phyloP scores from a whole-genome alignment of 352 stramenopile species.

The Nothophytophthora sp. region DNA sequence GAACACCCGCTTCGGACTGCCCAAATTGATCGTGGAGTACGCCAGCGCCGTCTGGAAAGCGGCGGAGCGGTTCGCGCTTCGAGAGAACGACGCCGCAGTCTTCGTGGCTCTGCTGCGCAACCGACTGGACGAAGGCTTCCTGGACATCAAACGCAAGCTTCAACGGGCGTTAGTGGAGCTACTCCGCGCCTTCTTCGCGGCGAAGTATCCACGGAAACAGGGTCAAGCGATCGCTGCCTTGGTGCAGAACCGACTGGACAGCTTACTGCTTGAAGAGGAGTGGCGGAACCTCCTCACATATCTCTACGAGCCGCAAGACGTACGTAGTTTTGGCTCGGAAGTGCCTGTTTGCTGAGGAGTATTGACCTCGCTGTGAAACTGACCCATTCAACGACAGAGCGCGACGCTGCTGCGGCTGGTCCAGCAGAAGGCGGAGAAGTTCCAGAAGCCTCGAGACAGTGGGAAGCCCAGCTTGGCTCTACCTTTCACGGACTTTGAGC shows the following conservation, averaged over 20 bases:
- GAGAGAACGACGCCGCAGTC: conserved; percentile 76
- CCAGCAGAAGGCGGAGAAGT: conserved; percentile 39
- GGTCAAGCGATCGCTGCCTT: conserved; percentile 52
- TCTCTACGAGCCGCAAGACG: conserved; percentile 74
- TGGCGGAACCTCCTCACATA: conserved; percentile 77
- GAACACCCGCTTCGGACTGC: conserved; percentile 85
- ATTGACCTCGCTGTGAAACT: not conserved
- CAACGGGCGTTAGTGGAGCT: conserved; percentile 75
- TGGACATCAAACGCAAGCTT: conserved; percentile 75
- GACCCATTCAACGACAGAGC: conserved; percentile 30
- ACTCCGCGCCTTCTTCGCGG: conserved; percentile 70
- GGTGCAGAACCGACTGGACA: conserved; percentile 41
- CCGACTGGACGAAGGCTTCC: conserved; percentile 81
- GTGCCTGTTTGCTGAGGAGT: not conserved
- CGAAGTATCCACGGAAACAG: conserved; percentile 62
- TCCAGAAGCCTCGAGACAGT: conserved; percentile 13
- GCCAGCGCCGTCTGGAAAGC: conserved; percentile 83
- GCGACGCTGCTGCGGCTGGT: conserved; percentile 46
- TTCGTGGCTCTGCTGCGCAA: conserved; percentile 80
- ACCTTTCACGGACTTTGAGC: conserved; percentile 63
- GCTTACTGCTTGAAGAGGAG: conserved; percentile 56
- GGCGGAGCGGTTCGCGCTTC: conserved; percentile 39
- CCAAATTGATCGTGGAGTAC: conserved; percentile 75
- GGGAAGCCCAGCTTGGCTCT: conserved; percentile 26
- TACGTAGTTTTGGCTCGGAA: conserved; percentile 18